Evolutionary conservation across 2,329 filamentous ascomycete genomes (phyloP), one percentile per base, ranked within the genome.

Genomic region (Sphaerulina musiva): DNA sequence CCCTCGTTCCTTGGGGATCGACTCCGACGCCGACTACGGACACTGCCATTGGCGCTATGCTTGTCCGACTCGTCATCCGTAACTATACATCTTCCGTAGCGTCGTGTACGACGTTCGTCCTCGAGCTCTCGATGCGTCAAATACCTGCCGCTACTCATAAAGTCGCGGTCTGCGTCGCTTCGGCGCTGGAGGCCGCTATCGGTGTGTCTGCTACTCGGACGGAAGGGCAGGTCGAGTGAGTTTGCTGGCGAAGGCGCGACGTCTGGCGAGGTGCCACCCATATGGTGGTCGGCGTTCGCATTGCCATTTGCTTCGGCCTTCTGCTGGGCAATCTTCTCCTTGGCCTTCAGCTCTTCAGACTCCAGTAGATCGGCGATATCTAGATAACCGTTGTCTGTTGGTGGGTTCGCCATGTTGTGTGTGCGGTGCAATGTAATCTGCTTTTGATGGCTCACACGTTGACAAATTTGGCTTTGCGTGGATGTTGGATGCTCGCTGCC

Each of bases 31-130:
- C 60, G 67, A 59, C 63, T 67, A 56, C 62, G 64, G 38, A 62
- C 60, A 64, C 67, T 71, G 55, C 68, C 67, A 62, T 70, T 69
- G 66, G 68, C 66, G 63, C 68, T 72, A 5, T 59, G 64, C 66
- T 46, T 57, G 48, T 72, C 69, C 62, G 67, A 69, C 40, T 65
- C 62, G 50, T 59, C 66, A 51, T 61, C 56, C 8, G 53, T 61
- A 49, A 51, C 56, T 40, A 48, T 65, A 62, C 55, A 58, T n/a
- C 10, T 38, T 6, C 6, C 10, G 52, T 61, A 60, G 46, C 68
- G 64, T 42, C 70, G 67, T 41, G 66, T 58, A 38, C 66, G 64
- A 42, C 70, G 67, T 46, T 70, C 60, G 51, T 67, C 63, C 52
- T 69, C 66, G 58, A 66, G 60, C 48, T 70, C 67, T 50, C 67